Percentiles rank a stretch among this genome's conserved stretches.
Conservation (phyloP, 352 stramenopile species). For the Thraustochytrium sp. region DNA sequence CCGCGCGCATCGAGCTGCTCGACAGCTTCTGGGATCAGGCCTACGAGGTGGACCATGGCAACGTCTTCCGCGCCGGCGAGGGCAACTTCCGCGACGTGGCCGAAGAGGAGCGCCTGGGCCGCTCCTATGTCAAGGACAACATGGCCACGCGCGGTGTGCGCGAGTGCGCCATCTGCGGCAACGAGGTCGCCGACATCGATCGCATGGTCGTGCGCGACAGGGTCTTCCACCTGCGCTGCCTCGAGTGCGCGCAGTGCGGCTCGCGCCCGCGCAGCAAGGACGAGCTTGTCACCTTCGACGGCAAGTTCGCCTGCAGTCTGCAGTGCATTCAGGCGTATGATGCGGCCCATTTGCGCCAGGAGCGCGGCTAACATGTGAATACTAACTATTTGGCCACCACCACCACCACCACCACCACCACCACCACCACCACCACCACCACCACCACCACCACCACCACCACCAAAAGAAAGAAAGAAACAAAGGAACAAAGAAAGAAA, state of each 20-base stretch:
- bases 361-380: background rate
- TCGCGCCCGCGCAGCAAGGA: background rate
- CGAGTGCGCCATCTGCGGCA: background rate
- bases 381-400: no score
- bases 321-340: slow-evolving; percentile 38
- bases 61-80: background rate
- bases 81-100: slow-evolving; percentile 9
- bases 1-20: background rate
- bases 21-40: slow-evolving; percentile 26
- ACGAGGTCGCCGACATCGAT: background rate
- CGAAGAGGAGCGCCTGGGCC: background rate
- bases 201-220: slow-evolving; percentile 19
- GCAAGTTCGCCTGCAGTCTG: background rate
- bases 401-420: no score
- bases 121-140: slow-evolving; percentile 22
- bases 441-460: no score
- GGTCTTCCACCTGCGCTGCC: slow-evolving; percentile 18
- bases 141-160: background rate
- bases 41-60: background rate
- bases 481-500: no score
- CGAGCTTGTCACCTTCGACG: slow-evolving; percentile 33
- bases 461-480: no score
- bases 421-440: no score
- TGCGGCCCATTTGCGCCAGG: background rate
- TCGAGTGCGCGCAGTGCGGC: background rate